Evolutionary conservation across 2,329 filamentous ascomycete species (phyloP).

Genomic region (Xylaria sp.): DNA sequence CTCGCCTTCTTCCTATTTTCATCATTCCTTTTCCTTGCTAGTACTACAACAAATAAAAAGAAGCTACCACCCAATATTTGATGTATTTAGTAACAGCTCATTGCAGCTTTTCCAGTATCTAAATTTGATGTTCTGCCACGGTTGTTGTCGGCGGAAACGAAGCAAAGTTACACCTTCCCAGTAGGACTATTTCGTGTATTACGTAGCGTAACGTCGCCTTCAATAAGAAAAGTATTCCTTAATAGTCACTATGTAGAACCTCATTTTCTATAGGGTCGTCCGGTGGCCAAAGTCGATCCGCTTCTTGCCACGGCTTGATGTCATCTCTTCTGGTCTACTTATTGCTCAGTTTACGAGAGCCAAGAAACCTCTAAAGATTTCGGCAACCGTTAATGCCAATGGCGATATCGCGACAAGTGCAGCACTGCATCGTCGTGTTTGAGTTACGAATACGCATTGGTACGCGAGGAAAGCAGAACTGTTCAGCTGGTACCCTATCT

Average conservation of each 20-base stretch:
- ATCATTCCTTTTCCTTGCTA: neutral
- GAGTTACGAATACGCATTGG: neutral
- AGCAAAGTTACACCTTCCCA: neutral
- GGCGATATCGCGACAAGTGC: neutral
- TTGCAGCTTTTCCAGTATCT: neutral
- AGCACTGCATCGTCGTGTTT: neutral
- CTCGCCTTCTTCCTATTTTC: neutral
- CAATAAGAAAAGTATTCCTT: neutral
- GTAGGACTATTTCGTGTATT: neutral
- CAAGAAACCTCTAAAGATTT: neutral
- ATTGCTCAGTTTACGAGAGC: neutral
- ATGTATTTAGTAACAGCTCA: neutral
- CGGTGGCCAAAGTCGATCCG: neutral
- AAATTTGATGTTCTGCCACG: neutral
- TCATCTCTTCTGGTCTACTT: neutral
- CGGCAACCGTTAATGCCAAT: neutral
- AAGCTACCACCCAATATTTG: neutral
- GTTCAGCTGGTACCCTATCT: neutral
- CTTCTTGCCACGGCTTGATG: neutral
- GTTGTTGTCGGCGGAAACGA: neutral
- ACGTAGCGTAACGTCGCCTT: neutral
- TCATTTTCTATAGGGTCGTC: neutral
- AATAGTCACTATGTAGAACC: neutral
- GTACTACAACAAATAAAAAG: neutral
- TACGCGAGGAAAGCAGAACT: neutral